Conservation (phyloP, 106 monocot genomes). For the Xerophyta viscosa region DNA sequence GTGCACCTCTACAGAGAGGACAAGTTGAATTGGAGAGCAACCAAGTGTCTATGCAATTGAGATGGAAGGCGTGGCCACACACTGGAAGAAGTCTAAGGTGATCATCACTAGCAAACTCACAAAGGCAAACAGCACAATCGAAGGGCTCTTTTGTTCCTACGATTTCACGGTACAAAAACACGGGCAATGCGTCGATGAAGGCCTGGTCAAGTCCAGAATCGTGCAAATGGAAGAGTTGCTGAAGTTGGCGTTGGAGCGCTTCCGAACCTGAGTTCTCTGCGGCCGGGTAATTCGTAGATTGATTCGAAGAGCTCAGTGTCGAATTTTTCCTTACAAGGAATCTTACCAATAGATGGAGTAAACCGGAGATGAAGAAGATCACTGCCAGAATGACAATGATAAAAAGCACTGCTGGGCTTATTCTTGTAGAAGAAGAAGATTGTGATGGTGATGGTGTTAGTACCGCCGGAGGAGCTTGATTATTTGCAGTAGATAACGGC, state of each 20-base stretch:
- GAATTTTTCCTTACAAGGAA: conserved; percentile 56
- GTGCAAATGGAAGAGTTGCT: conserved; percentile 92
- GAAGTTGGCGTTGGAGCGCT: conserved; percentile 79
- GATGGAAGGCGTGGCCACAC: conserved; percentile 92
- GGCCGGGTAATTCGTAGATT: conserved; percentile 3
- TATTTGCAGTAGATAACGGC: background rate
- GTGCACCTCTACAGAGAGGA: conserved; percentile 73
- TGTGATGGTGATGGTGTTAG: conserved; percentile 8
- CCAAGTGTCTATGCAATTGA: conserved; percentile 93
- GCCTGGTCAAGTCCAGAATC: conserved; percentile 92
- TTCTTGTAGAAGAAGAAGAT: conserved; percentile 21
- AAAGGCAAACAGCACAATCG: conserved; percentile 93
- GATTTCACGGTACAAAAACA: conserved; percentile 80
- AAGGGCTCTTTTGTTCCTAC: conserved; percentile 82
- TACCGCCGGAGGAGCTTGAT: background rate
- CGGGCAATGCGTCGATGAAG: conserved; percentile 83
- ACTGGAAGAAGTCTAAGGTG: conserved; percentile 73
- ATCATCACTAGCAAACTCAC: conserved; percentile 61
- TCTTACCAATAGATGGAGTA: conserved; percentile 75
- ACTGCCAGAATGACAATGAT: conserved; percentile 83
- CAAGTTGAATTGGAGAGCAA: conserved; percentile 90
- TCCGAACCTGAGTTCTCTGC: conserved; percentile 24
- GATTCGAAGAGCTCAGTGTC: conserved; percentile 6
- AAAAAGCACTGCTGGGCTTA: conserved; percentile 86
- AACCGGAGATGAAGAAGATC: conserved; percentile 84